A percentile compares a stretch with the other conserved stretches of the same genome.
These are phyloP conservation scores for Apiospora sp. DNA, from an alignment of 2,329 filamentous ascomycete genomes.

Conservation along the genomic window DNA sequence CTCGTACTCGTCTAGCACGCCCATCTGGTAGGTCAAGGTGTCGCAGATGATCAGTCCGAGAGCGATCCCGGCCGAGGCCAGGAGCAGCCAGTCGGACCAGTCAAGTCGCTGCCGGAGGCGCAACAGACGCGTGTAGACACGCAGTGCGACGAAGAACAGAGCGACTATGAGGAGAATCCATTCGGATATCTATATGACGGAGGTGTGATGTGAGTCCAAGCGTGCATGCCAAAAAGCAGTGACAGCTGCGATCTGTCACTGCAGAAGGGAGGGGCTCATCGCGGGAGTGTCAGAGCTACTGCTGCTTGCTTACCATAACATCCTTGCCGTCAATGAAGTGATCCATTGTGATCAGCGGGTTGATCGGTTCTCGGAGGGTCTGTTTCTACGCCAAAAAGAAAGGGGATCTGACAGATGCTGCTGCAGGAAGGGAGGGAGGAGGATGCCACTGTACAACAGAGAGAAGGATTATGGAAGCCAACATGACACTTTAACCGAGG, in stretches of 20 bases:
- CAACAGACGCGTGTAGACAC: slow-evolving; percentile 44
- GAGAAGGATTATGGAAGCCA: slow-evolving; percentile 12
- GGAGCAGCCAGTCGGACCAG: slow-evolving; percentile 41
- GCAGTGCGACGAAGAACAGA: slow-evolving; percentile 40
- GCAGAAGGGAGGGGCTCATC: not conserved
- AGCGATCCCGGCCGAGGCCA: slow-evolving; percentile 41
- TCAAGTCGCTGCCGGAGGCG: slow-evolving; percentile 41
- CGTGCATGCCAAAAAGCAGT: not conserved
- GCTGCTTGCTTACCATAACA: slow-evolving; percentile 33
- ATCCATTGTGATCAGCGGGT: slow-evolving; percentile 29
- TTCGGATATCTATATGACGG: slow-evolving; percentile 40
- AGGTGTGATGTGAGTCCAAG: slow-evolving; percentile 19
- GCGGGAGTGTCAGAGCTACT: not conserved
- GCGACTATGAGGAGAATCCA: slow-evolving; percentile 41
- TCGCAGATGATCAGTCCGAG: slow-evolving; percentile 46
- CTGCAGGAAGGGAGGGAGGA: not conserved
- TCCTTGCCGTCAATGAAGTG: slow-evolving; percentile 37
- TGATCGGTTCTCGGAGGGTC: not conserved
- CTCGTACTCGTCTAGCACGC: slow-evolving; percentile 41
- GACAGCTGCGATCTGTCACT: not conserved
- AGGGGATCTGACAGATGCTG: not conserved
- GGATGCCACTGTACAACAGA: not conserved
- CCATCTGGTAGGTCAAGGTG: slow-evolving; percentile 43
- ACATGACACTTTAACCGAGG: slow-evolving; percentile 1
- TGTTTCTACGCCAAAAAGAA: not conserved